These are phyloP conservation scores for Salvia sclarea DNA, from an alignment of 305 asterid species.

Conservation along the genomic window DNA sequence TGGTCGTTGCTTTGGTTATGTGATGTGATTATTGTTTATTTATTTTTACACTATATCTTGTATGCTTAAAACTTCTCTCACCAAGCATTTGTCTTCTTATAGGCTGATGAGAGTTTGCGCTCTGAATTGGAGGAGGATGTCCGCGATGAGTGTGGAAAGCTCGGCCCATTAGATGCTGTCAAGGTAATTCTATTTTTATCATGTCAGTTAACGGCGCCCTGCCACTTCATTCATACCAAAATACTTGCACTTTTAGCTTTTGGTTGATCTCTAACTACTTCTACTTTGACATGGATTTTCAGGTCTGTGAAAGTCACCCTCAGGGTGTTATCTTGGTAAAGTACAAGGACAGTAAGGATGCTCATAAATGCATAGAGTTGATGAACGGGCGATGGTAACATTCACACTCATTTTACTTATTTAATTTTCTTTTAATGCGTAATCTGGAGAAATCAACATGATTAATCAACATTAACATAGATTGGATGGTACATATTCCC, in stretches of 20 bases:
- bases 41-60: constrained; percentile 8
- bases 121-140: constrained; percentile 87
- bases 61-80: not conserved
- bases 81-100: constrained; percentile 21
- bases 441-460: not conserved
- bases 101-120: constrained; percentile 74
- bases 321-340: constrained; percentile 87
- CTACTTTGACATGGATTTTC: constrained; percentile 25
- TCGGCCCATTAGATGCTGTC: constrained; percentile 75
- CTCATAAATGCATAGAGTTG: constrained; percentile 79
- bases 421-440: not conserved
- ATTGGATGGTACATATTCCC: too few relatives aligned
- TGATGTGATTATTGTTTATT: not conserved
- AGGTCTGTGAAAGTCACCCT: constrained; percentile 92
- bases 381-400: constrained; percentile 92
- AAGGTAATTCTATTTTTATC: constrained; percentile 50
- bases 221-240: not conserved
- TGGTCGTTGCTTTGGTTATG: not conserved
- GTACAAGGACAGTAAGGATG: constrained; percentile 77
- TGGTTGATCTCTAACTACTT: not conserved
- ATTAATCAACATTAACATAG: not conserved
- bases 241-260: not conserved
- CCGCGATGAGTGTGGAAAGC: constrained; percentile 77
- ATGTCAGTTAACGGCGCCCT: not conserved
- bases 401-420: constrained; percentile 23